Base-by-base conservation (phyloP, 2,329 filamentous ascomycete species). In the Rachicladosporium sp. region DNA sequence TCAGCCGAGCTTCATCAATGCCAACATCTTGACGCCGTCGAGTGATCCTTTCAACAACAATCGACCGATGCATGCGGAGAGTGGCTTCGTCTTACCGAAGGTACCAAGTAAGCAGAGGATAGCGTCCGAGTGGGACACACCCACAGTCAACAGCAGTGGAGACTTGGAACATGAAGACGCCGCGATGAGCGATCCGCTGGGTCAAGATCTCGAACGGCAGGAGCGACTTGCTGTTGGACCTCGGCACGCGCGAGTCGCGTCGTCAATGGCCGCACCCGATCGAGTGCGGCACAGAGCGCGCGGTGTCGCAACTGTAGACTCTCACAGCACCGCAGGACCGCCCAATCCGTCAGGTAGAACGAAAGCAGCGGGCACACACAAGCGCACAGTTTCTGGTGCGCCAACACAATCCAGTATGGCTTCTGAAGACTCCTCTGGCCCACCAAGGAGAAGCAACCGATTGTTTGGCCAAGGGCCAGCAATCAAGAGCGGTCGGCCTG, bases 361-460 rank as follows among this genome's bases (percentile, higher is more conserved):
- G 23, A 27, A 4, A 27, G 23, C 23, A 27, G 23, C 23, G 23
- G 54, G 46, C 12, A 49, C 88, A 44, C 77, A 87, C 58, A 96
- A 95, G 64, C 78, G 89, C 50, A 95, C 87, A 1, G 75, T 93
- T 11, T 94, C 89, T 31, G 89, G 89, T 3, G 85, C 93, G 50
- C 65, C 69, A 5, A 54, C 61, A 11, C 60, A 61, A 33, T 45
- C 55, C 27, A 46, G 50, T 36, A 44, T 56, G n/a, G 46, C 50
- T 9, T 42, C 41, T 3, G 39, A 49, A n/a, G 63, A 65, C 40
- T 57, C 58, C n/a, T 59, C 64, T n/a, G 59, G 63, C 13, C 63
- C 62, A 19, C 52, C 66, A 32, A 59, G 67, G 23, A 27, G 23
- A 43, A 69, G 67, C 43, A 62, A 63, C 31, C 54, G 67, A 29